Percentiles rank a stretch among this genome's conserved stretches.
These are phyloP conservation scores for Kernera saxatilis DNA, from an alignment of 345 rosid species.

Conservation along the genomic window DNA sequence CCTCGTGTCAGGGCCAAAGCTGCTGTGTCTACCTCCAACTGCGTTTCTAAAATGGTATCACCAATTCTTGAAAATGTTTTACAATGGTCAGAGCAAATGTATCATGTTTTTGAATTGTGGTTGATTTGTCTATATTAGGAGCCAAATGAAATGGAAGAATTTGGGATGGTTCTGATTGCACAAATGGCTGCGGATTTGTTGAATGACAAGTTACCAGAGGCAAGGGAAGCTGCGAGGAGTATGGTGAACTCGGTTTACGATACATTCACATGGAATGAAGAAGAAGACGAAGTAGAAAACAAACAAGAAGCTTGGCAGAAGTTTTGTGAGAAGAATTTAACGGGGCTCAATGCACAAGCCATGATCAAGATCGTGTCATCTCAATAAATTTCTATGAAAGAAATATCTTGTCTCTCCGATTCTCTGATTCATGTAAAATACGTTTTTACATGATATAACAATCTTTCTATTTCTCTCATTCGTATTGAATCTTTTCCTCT, in stretches of 20 bases:
- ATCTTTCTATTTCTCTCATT: neutral
- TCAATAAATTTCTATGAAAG: neutral
- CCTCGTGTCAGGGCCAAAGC: slow-evolving; percentile 80
- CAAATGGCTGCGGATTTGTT: slow-evolving; percentile 57
- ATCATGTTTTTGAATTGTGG: neutral
- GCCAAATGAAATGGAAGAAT: slow-evolving; percentile 51
- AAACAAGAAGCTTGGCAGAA: slow-evolving; percentile 67
- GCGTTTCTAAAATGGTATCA: slow-evolving; percentile 59
- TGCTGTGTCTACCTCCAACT: slow-evolving; percentile 51
- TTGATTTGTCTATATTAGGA: slow-evolving; percentile 25
- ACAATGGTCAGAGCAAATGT: neutral
- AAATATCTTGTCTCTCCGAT: neutral
- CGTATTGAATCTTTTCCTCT: neutral
- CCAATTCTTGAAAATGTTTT: neutral
- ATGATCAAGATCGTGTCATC: slow-evolving; percentile 50
- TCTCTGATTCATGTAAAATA: slow-evolving; percentile 16
- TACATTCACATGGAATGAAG: slow-evolving; percentile 42
- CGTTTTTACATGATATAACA: slow-evolving; percentile 15
- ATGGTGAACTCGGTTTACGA: slow-evolving; percentile 39
- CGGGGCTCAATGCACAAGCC: slow-evolving; percentile 59
- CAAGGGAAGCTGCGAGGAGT: slow-evolving; percentile 82
- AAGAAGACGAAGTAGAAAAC: slow-evolving; percentile 44
- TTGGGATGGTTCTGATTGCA: slow-evolving; percentile 48
- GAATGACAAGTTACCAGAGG: slow-evolving; percentile 83
- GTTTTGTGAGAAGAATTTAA: slow-evolving; percentile 63